Percentiles rank a stretch among this genome's conserved stretches.
phyloP scores from a whole-genome alignment of 2,329 filamentous ascomycete genomes.

The Colletotrichum limetticola region DNA sequence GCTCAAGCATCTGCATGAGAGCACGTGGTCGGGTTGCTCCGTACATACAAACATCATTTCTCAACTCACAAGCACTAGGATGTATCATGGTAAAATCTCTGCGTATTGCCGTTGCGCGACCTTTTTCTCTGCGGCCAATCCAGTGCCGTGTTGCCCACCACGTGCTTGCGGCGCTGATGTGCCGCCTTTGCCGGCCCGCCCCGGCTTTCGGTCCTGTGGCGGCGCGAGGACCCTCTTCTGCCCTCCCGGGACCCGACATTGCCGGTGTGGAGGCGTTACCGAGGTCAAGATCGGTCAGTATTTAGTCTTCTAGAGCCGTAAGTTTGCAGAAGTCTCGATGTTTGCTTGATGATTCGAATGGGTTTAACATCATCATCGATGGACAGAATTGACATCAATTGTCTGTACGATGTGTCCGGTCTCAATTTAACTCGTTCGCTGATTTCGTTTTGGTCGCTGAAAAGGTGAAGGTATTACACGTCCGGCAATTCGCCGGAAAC shows the following conservation, averaged over 20 bases:
- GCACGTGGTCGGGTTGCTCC: not conserved
- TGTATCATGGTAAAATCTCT: not conserved
- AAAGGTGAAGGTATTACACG: no score
- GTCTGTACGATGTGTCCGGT: no score
- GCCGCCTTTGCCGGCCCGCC: not conserved
- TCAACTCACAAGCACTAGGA: not conserved
- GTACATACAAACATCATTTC: not conserved
- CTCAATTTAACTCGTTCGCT: no score
- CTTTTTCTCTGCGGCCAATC: not conserved
- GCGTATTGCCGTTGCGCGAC: not conserved
- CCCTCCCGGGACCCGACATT: not conserved
- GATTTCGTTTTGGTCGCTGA: no score
- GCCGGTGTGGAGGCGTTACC: not conserved
- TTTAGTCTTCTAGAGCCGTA: not conserved
- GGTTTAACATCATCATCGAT: fast-evolving
- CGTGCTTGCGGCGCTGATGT: not conserved
- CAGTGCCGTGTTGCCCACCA: not conserved
- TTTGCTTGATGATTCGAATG: no score
- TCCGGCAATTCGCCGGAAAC: no score
- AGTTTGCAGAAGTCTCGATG: no score
- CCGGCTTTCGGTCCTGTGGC: not conserved
- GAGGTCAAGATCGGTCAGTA: not conserved
- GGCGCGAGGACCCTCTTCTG: not conserved
- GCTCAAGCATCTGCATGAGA: not conserved
- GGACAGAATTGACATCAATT: no score